These are phyloP conservation scores for Pseudopithomyces chartarum DNA, from an alignment of 2,329 filamentous ascomycete genomes.

Conservation along the genomic window DNA sequence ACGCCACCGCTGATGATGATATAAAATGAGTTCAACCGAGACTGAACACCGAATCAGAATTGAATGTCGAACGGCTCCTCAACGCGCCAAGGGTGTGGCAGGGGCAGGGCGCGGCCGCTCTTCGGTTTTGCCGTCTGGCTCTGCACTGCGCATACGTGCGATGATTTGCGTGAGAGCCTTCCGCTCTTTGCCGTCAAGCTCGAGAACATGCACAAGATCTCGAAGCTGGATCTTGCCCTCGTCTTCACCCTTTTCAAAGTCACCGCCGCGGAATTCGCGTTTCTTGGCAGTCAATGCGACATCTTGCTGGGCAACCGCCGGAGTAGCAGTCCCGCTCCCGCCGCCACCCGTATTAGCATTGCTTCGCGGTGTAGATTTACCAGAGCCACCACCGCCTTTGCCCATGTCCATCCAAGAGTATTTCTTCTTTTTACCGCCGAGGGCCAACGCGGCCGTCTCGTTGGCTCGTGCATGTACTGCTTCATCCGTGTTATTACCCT, in stretches of 20 bases:
- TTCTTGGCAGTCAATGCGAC: constrained; percentile 61
- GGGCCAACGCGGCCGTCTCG: constrained; percentile 78
- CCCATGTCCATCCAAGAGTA: constrained; percentile 74
- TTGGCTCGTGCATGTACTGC: constrained; percentile 83
- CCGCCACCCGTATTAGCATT: constrained; percentile 27
- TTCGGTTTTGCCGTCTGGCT: constrained; percentile 28
- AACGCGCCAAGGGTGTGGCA: background rate
- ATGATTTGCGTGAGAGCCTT: constrained; percentile 51
- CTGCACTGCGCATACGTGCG: constrained; percentile 36
- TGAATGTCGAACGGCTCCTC: background rate
- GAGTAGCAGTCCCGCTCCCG: constrained; percentile 32
- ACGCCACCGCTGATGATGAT: constrained; percentile 8
- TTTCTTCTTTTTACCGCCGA: constrained; percentile 70
- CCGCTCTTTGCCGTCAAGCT: constrained; percentile 73
- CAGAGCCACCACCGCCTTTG: constrained; percentile 47
- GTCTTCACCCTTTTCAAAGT: constrained; percentile 74
- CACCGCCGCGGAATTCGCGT: constrained; percentile 54
- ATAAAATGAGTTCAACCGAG: background rate
- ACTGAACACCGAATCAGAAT: background rate
- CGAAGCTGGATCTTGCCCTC: constrained; percentile 82
- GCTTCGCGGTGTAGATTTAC: constrained; percentile 38
- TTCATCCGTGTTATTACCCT: constrained; percentile 74
- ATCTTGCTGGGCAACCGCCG: constrained; percentile 26
- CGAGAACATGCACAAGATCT: constrained; percentile 79
- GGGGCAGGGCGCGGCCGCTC: constrained; percentile 1